Conservation (phyloP, 2,329 filamentous ascomycete genomes). For the Alternaria burnsii region DNA sequence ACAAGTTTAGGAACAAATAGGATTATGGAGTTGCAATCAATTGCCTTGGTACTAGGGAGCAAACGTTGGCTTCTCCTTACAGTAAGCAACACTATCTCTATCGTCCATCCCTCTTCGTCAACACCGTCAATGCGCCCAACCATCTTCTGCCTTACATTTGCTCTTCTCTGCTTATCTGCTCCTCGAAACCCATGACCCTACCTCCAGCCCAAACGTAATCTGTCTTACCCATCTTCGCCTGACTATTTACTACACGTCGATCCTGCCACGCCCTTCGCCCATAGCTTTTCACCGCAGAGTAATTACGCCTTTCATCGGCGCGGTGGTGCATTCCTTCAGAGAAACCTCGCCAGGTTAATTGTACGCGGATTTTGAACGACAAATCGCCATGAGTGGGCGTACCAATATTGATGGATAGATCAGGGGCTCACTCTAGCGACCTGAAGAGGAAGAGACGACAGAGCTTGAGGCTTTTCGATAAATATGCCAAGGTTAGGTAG, state of each 20-base stretch:
- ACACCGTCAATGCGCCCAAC: not conserved
- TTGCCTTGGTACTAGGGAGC: not conserved
- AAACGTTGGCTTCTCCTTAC: not conserved
- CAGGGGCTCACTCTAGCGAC: not conserved
- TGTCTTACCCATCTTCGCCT: slow-evolving; percentile 3
- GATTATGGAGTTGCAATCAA: not conserved
- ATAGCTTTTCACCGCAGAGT: not conserved
- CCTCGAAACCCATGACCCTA: not conserved
- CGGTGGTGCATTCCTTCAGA: slow-evolving; percentile 2
- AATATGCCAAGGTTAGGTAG: not conserved
- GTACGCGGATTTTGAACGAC: not conserved
- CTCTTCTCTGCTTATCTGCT: not conserved
- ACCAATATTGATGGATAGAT: not conserved
- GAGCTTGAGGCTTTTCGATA: not conserved
- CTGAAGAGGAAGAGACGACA: no score
- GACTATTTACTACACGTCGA: not conserved
- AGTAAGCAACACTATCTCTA: not conserved
- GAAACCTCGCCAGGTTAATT: not conserved
- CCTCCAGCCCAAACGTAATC: slow-evolving; percentile 8
- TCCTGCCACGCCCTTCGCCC: slow-evolving; percentile 3
- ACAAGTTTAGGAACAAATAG: not conserved
- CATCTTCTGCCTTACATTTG: not conserved
- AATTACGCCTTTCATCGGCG: not conserved
- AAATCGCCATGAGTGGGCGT: not conserved
- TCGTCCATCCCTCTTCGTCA: not conserved